phyloP scores from a whole-genome alignment of 2,329 filamentous ascomycete species.

The Arthrobotrys pseudoclavata region DNA sequence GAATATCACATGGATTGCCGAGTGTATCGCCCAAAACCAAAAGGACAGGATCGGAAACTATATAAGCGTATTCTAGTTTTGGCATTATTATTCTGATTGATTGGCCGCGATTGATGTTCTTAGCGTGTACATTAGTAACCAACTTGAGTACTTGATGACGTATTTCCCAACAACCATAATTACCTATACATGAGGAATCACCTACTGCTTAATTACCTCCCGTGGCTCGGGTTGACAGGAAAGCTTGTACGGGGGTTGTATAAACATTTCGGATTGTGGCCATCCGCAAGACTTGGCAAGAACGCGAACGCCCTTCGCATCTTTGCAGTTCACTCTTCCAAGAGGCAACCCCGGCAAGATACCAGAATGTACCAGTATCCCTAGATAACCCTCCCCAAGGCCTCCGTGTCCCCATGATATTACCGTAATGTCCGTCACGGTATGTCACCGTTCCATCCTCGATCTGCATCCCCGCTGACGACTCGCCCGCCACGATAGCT shows the following conservation, averaged over 20 bases:
- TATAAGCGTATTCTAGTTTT: conserved; percentile 89
- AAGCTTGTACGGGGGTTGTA: not conserved
- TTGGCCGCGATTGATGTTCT: not conserved
- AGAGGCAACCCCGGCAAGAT: not conserved
- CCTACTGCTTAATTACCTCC: not conserved
- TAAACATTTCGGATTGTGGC: not conserved
- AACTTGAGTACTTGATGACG: not conserved
- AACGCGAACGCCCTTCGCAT: not conserved
- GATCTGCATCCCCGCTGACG: not conserved
- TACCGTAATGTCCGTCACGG: conserved; percentile 42
- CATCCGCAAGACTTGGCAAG: conserved; percentile 1
- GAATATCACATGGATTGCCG: conserved; percentile 99
- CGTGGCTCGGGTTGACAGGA: not conserved
- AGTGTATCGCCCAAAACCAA: conserved; percentile 99
- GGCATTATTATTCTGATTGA: not conserved
- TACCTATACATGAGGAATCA: too few species aligned
- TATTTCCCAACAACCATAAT: too few species aligned
- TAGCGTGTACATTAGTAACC: conserved; percentile 30
- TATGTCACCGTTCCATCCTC: conserved; percentile 1
- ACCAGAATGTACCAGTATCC: not conserved
- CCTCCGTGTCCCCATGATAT: not conserved
- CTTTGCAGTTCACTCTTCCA: not conserved
- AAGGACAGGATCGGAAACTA: conserved; percentile 99
- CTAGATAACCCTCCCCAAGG: not conserved
- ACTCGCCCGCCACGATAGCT: conserved; percentile 67